Base-by-base conservation (phyloP, 768 basidiomycete genomes). In the Tulasnella sp. region DNA sequence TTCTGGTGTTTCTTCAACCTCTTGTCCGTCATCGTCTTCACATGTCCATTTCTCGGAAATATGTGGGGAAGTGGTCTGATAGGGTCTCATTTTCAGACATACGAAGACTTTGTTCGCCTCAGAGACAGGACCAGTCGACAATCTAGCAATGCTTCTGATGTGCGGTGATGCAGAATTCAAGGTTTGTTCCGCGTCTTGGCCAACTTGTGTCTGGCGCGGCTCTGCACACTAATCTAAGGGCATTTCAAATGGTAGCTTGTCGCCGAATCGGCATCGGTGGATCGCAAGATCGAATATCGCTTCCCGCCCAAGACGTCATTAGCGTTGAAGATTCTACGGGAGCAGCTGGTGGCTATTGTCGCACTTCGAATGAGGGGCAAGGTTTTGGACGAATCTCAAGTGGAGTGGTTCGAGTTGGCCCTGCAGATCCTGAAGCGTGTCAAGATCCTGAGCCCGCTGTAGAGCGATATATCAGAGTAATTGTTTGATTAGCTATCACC, bases 81-180 rank as follows among this genome's bases (percentile, higher is more conserved):
- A 56, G n/a, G 62, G 52, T 61, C 61, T 51, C 53, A 59, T 57
- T 30, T 61, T 48, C 54, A 92, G 92, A 90, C 91, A 92, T 67
- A 93, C 92, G 5, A 96, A 91, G 72, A 91, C 82, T 68, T 71
- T 93, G 25, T 94, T 90, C 70, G 87, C 80, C 17, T 96, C 92
- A 92, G 94, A 98, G 70, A 91, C 86, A 0, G 83, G 89, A 4
- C 88, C 92, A 4, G 80, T 88, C 7, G 88, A 96, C 63, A 89
- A 94, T 64, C 70, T 87, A 25, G 80, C 89, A 3, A 69, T 98
- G 53, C 67, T 90, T 25, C 73, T 97, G 17, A 72, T 97, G 0
- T 97, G 92, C 60, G 94, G 94, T 8, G 94, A 97, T 62, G 74
- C 78, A 22, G 94, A 97, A 59, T 85, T 88, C 74, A 92, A 86